Percentiles rank a stretch among this genome's conserved stretches.
Conservation (phyloP, 2,329 filamentous ascomycete genomes). For the Cladophialophora immunda region DNA sequence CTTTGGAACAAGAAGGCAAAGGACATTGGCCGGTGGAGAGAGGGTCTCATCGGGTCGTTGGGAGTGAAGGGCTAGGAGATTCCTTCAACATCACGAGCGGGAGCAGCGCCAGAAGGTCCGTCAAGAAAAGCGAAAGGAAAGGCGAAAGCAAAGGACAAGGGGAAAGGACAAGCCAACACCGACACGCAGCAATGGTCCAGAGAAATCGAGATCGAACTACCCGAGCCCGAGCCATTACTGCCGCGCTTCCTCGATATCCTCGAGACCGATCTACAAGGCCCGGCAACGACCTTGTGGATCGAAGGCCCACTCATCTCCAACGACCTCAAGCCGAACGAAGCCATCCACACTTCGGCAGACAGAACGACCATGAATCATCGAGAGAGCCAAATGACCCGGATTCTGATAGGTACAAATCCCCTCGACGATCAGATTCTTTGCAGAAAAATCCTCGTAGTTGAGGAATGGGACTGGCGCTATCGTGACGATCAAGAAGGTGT, state of each 20-base stretch:
- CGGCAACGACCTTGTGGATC: neutral
- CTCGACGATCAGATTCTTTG: neutral
- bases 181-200: neutral
- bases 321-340: neutral
- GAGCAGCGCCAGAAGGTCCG: neutral
- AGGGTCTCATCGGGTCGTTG: constrained; percentile 28
- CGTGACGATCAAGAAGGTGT: neutral
- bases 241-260: neutral
- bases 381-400: neutral
- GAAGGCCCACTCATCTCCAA: neutral
- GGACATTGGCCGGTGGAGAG: constrained; percentile 39
- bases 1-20: constrained; percentile 43
- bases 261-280: neutral
- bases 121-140: neutral
- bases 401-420: neutral
- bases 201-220: neutral
- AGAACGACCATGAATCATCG: neutral
- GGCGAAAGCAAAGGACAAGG: neutral
- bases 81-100: neutral
- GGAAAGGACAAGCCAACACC: neutral
- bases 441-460: neutral
- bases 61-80: constrained; percentile 21
- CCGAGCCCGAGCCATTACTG: neutral
- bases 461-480: constrained; percentile 8
- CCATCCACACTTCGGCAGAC: neutral